These are phyloP conservation scores for Rauvolfia tetraphylla DNA, from an alignment of 257 asterid genomes.

Conservation along the genomic window DNA sequence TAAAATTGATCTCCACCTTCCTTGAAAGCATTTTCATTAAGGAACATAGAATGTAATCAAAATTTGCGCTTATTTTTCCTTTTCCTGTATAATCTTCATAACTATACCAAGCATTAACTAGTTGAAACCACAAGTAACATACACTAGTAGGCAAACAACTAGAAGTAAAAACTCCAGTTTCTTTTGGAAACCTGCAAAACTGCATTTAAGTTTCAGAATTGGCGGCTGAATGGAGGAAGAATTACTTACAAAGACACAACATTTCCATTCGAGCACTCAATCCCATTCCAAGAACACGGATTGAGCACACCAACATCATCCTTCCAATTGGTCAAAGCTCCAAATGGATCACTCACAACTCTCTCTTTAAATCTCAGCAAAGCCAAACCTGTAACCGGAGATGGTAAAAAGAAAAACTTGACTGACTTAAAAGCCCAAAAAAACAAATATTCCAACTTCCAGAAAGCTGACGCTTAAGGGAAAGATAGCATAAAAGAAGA, in stretches of 20 bases:
- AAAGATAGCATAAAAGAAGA: constrained; percentile 7
- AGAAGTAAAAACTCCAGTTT: not conserved
- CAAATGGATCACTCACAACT: constrained; percentile 54
- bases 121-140: not conserved
- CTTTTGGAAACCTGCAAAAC: not conserved
- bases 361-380: constrained; percentile 60
- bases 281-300: constrained; percentile 80
- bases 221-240: not conserved
- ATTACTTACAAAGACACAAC: constrained; percentile 73
- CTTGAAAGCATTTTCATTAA: not conserved
- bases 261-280: constrained; percentile 59
- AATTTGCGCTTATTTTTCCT: too few species aligned
- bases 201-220: not conserved
- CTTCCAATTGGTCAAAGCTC: constrained; percentile 63
- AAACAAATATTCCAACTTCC: not conserved
- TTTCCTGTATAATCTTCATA: not conserved
- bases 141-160: not conserved
- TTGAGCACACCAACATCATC: constrained; percentile 50
- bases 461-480: not conserved
- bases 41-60: not conserved
- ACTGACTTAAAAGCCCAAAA: not conserved
- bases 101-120: not conserved
- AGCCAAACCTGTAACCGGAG: constrained; percentile 47
- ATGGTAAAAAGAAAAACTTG: not conserved
- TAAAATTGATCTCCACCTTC: not conserved